Base-by-base conservation (phyloP, 78 protist species). In the Dictyostelium intermedium region DNA sequence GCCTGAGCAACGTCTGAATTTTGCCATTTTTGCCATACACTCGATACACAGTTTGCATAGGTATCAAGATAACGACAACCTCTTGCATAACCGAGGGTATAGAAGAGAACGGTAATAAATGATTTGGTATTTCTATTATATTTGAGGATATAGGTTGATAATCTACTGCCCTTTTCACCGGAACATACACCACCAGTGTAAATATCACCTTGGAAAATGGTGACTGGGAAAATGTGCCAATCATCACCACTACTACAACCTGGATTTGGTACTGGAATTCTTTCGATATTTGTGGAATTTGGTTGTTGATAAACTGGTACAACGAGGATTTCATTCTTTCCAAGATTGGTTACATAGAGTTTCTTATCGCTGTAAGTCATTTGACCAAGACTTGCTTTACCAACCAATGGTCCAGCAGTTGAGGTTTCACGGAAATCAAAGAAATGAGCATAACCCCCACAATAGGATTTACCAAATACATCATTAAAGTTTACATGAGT, bases 181-280 rank as follows among this genome's bases (percentile, higher is more conserved):
- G 83, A 37, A 41, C 92, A 86, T 25, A 86, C 92, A 86, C 92
- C 92, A 77, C 92, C 92, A 5, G 84, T 61, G 37, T 56, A 60
- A 18, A 77, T 20, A 1, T 34, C 35, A 8, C 43, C 82, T 77
- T 86, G 84, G 45, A 60, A 27, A 1, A 77, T 16, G 8, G 76
- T 60, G 16, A 86, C 79, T 37, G 92, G 78, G 84, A 77, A 77
- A 66, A 86, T 78, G 7, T 60, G 73, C 83, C 83, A 86, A 80
- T 86, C 84, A 60, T 11, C 20, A 23, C 34, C 66, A 86, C 10
- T 47, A 5, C 35, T 16, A 77, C 92, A 86, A 45, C 91, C 91
- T 74, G 83, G 92, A 60, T 77, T 77, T 32, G 84, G 80, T 4
- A 86, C 84, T 16, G n/a, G 27, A 56, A 60, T 27, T 47, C 63